Evolutionary conservation across 495 filamentous ascomycete species (phyloP), one percentile per base, ranked within the genome.

Genomic region (Aspergillus diversus): DNA sequence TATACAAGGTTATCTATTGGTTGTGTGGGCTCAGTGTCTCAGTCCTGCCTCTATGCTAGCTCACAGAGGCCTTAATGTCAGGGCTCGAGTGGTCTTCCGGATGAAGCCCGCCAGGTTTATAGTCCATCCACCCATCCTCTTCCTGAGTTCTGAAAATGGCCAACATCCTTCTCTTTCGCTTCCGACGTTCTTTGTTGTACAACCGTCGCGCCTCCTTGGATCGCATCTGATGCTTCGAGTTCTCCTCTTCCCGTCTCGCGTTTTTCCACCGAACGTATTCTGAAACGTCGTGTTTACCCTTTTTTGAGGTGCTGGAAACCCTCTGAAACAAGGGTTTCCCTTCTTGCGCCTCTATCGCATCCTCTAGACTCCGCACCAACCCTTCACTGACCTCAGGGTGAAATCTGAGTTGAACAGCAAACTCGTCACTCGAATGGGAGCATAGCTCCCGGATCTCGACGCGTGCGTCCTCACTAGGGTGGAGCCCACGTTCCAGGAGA

Each of bases 361-460:
- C 66, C 15, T 59, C 59, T 16, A 32, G 21, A 15, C 61, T 59
- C 15, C 37, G 61, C 11, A 57, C 50, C 35, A 61, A 43, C 1
- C 63, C 66, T 17, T 65, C 66, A 35, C 60, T 43, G 42, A 73
- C 65, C 7, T 51, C 60, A 17, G 72, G 72, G 47, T 80, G 73
- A 57, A 69, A 66, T 52, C 64, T 70, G 47, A 80, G 34, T 49
- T 65, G 68, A 37, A 71, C 46, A 9, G 77, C 75, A 64, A 63
- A 75, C 39, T 72, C 63, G 57, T 75, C 68, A 48, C 63, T 62
- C 6, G 73, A 74, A 34, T 55, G 37, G 1, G 63, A 12, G 53
- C 75, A 77, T 7, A 75, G 52, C n/a, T 63, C 56, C 7, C 72
- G 70, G 21, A 80, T 78, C 33, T 73, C 70, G 12, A 39, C 21